phyloP scores from a whole-genome alignment of 2,329 filamentous ascomycete genomes.

The Colletotrichum sp. region DNA sequence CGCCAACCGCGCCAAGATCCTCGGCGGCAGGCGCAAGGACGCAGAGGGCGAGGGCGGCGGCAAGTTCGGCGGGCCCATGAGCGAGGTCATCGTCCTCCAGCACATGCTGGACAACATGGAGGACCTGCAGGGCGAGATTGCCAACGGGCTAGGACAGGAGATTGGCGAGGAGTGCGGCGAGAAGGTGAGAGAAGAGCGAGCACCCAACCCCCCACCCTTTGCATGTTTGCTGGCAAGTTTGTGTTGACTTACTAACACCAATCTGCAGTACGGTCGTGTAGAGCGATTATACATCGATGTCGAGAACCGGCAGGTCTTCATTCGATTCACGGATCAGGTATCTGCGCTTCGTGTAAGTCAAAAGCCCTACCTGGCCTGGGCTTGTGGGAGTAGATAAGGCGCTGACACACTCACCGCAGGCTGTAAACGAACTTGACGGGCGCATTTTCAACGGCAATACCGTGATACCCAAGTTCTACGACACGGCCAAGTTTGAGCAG shows the following conservation, averaged over 20 bases:
- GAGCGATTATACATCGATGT: constrained; percentile 80
- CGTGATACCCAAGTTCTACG: constrained; percentile 83
- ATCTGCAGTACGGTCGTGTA: constrained; percentile 75
- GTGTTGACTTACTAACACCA: neutral
- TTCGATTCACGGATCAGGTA: constrained; percentile 87
- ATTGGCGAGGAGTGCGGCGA: constrained; percentile 93
- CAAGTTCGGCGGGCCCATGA: constrained; percentile 73
- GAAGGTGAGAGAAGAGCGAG: constrained; percentile 58
- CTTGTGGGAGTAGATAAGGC: neutral
- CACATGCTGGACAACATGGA: constrained; percentile 87
- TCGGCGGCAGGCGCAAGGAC: constrained; percentile 71
- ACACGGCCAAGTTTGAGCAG: constrained; percentile 80
- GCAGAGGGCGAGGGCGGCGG: constrained; percentile 30
- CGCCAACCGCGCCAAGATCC: constrained; percentile 76
- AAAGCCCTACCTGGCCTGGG: neutral
- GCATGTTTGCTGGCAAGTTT: neutral
- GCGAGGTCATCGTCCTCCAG: constrained; percentile 79
- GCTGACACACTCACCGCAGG: constrained; percentile 49
- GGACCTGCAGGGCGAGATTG: constrained; percentile 78
- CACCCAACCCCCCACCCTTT: neutral
- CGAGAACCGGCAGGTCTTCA: constrained; percentile 75
- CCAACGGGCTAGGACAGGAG: constrained; percentile 81
- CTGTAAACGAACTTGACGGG: constrained; percentile 88
- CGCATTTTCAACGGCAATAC: constrained; percentile 87
- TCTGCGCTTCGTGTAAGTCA: constrained; percentile 79